Evolutionary conservation across 345 rosid genomes (phyloP), one percentile per base, ranked within the genome.

Genomic region (Salix exigua): DNA sequence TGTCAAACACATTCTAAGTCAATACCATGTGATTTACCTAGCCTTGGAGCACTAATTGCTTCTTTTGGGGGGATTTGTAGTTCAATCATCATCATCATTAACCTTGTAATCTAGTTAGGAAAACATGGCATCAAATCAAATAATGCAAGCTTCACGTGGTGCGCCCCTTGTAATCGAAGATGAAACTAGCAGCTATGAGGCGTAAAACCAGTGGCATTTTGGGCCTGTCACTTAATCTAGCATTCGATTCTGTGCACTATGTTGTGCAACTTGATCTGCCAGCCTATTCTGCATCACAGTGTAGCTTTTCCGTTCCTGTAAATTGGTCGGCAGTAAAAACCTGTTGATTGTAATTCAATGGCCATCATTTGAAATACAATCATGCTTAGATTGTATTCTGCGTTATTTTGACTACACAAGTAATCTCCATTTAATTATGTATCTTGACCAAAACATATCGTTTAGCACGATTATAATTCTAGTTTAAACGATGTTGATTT

Each of bases 111-210:
- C n/a, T 61, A 19, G 9, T 21, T 5, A 28, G 4, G 42, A 25
- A 76, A 68, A 50, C 44, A 14, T 19, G 2, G 42, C 60, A 58
- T 4, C 67, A 17, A 21, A 3, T 25, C 67, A 6, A 30, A 7
- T 25, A 53, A 46, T 17, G 8, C 38, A 73, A 23, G 61, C 21
- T 76, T 69, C 73, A 21, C 1, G 19, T 11, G 21, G 42, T 14
- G 5, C 77, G 77, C 81, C 73, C 77, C 28, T 44, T 73, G 76
- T 38, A 72, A 78, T 9, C 51, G 50, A 18, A 28, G 37, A 13
- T 19, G 70, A 79, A 74, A 73, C 74, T 19, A 68, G 71, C 77
- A 60, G 74, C 70, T 33, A 23, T 4, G 5, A 31, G 4, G 33
- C 33, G 0, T 46, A 67, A 65, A 65, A 73, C 73, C 77, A 58